phyloP scores from a whole-genome alignment of 2,329 filamentous ascomycete species.

The Paecilomyces sp. region DNA sequence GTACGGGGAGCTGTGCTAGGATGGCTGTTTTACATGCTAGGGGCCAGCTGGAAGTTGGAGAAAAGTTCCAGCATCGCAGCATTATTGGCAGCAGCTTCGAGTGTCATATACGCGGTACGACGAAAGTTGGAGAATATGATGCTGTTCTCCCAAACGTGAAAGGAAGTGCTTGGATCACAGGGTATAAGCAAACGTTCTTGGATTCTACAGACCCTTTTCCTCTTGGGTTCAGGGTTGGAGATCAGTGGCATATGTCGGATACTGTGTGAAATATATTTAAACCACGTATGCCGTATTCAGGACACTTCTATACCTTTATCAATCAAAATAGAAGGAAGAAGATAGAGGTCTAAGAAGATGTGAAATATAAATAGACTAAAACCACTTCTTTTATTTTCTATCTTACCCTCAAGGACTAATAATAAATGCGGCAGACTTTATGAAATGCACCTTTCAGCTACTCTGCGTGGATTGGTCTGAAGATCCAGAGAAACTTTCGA shows the following conservation, averaged over 20 bases:
- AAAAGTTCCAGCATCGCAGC: constrained; percentile 34
- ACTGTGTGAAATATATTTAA: too few species aligned
- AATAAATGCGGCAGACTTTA: too few species aligned
- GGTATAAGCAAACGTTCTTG: constrained; percentile 37
- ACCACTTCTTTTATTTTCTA: too few species aligned
- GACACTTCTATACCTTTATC: too few species aligned
- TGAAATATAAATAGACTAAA: too few species aligned
- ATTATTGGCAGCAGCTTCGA: constrained; percentile 40
- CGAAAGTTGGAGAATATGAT: constrained; percentile 31
- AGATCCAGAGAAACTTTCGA: too few species aligned
- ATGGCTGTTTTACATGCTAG: constrained; percentile 39
- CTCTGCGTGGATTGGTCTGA: too few species aligned
- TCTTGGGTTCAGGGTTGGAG: constrained; percentile 32
- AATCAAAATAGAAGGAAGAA: too few species aligned
- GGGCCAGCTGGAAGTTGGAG: constrained; percentile 28
- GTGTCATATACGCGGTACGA: constrained; percentile 28
- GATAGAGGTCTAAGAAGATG: too few species aligned
- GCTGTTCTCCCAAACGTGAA: constrained; percentile 37
- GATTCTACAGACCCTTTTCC: constrained; percentile 41
- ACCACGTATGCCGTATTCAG: too few species aligned
- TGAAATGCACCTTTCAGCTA: too few species aligned
- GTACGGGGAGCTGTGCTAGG: constrained; percentile 39
- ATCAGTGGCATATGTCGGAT: constrained; percentile 5
- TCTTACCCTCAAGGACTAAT: too few species aligned
- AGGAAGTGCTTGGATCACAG: constrained; percentile 41